Evolutionary conservation across 306 rosid species (phyloP), one percentile per base, ranked within the genome.

Genomic region (Pterocarpus santalinus): DNA sequence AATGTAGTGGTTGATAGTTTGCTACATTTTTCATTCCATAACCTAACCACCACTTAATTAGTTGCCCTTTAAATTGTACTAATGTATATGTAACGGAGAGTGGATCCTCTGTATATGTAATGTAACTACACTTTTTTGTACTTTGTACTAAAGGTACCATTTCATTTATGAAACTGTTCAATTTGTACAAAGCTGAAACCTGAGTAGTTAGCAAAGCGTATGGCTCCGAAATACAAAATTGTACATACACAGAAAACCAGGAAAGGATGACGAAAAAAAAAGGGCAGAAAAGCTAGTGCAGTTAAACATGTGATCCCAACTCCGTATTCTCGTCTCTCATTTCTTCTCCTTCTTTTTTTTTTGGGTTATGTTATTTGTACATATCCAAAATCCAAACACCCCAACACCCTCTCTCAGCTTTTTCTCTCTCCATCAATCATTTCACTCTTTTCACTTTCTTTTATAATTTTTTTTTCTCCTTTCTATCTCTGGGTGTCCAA

Each of bases 181-280:
- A 22, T 43, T 77, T 85, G 83, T 78, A 86, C 89, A 85, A 74
- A 55, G 72, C 84, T 43, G 44, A 71, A 63, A 53, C 80, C 7
- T 43, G 61, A 82, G 57, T 78, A 41, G 72, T 47, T 76, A 56
- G 78, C 72, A 73, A 69, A 38, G 77, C 74, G 51, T 87, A 69
- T 84, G 13, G 87, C 93, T 85, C 85, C 81, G 73, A 84, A 88
- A 69, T 84, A 78, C 88, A 77, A 79, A 85, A 82, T 82, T 82
- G 85, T 51, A 71, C 87, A 72, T 61, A 36, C 72, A 70, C 47
- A 78, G 79, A 75, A 70, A 36, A 64, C 69, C 73, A 63, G 43
- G 53, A 47, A 62, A 53, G 3, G 11, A 53, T 12, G 16, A 15
- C 41, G 8, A 51, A 35, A 62, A 34, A 9, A 34, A 36, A 3